Evolutionary conservation across 176 grass and related monocot genomes (phyloP).

Genomic region (Avena eriantha): DNA sequence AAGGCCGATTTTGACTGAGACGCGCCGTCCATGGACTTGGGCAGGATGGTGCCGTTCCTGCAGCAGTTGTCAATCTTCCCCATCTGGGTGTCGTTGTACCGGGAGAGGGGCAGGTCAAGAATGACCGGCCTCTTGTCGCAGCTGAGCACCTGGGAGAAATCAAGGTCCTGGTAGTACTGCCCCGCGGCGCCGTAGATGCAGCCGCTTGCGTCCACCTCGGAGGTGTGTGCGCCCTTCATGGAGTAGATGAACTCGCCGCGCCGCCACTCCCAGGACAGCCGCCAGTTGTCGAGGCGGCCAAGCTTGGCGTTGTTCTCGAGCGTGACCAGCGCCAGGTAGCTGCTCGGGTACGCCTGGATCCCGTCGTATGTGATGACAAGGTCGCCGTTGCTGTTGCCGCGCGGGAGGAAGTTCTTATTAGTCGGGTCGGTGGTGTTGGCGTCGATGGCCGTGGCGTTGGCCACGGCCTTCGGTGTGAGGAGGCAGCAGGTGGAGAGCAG

Average conservation of each 20-base stretch:
- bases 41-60: constrained; percentile 80
- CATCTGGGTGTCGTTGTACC: constrained; percentile 42
- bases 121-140: constrained; percentile 59
- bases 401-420: constrained; percentile 36
- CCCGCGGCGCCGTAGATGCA: constrained; percentile 71
- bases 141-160: constrained; percentile 74
- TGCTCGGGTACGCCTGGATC: constrained; percentile 50
- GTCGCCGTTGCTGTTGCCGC: constrained; percentile 49
- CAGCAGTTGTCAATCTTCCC: constrained; percentile 67
- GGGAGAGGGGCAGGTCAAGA: constrained; percentile 54
- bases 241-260: constrained; percentile 63
- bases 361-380: constrained; percentile 78
- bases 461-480: background rate
- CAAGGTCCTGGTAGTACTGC: constrained; percentile 54
- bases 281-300: constrained; percentile 69
- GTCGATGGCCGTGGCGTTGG: too few species aligned
- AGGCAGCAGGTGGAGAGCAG: constrained; percentile 58
- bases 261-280: constrained; percentile 72
- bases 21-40: constrained; percentile 62
- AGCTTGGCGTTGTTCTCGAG: constrained; percentile 65
- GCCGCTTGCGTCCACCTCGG: constrained; percentile 14
- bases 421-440: too few species aligned
- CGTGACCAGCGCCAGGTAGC: constrained; percentile 70
- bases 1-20: constrained; percentile 70
- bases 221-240: constrained; percentile 73